phyloP scores from a whole-genome alignment of 176 grass and related monocot species.

The Avena sativa region DNA sequence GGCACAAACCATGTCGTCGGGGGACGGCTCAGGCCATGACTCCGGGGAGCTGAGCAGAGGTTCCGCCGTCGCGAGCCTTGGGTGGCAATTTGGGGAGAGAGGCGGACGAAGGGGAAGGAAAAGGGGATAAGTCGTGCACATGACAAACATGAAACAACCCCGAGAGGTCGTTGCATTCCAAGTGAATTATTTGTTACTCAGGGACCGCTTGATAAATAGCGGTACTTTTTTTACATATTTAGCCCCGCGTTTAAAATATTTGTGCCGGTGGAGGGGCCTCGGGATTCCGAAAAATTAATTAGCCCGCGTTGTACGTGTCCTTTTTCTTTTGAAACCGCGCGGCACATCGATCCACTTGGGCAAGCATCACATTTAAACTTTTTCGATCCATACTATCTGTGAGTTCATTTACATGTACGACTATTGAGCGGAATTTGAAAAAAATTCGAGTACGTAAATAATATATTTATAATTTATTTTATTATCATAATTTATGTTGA shows the following conservation, averaged over 20 bases:
- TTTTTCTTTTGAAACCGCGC: background rate
- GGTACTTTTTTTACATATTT: background rate
- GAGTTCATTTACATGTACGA: too few relatives aligned
- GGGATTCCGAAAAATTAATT: background rate
- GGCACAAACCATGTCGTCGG: background rate
- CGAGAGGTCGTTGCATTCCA: background rate
- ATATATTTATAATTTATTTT: too few relatives aligned
- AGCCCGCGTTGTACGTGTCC: background rate
- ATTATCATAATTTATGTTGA: too few relatives aligned
- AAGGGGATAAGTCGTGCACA: constrained; percentile 1
- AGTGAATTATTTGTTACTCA: background rate
- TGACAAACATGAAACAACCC: background rate
- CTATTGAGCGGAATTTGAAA: too few relatives aligned
- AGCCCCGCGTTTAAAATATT: background rate
- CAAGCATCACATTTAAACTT: too few relatives aligned
- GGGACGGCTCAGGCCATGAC: constrained; percentile 29
- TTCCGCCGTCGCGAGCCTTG: background rate
- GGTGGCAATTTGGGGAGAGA: too few relatives aligned
- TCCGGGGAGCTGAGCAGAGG: background rate
- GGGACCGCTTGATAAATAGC: background rate
- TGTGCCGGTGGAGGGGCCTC: background rate
- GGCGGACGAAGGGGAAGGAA: background rate
- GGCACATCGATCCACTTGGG: too few relatives aligned
- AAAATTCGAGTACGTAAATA: too few relatives aligned
- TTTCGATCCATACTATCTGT: too few relatives aligned